phyloP scores from a whole-genome alignment of 257 asterid genomes.

The Oldenlandia corymbosa region DNA sequence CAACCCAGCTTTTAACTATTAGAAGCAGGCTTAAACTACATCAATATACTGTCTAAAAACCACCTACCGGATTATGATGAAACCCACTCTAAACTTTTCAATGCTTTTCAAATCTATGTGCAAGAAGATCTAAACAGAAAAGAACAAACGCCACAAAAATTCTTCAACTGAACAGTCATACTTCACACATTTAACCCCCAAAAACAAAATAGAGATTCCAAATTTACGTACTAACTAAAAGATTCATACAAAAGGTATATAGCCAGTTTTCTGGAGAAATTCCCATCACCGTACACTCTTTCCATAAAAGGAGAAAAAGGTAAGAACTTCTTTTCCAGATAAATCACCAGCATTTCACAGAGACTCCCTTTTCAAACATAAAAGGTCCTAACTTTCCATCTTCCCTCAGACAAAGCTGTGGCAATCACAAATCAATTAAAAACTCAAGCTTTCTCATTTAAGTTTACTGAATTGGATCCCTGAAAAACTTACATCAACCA shows the following conservation, averaged over 20 bases:
- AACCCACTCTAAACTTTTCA: not conserved
- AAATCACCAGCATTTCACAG: constrained; percentile 2
- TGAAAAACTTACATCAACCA: constrained; percentile 38
- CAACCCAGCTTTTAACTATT: not conserved
- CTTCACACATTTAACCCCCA: not conserved
- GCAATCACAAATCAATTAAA: not conserved
- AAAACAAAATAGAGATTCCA: not conserved
- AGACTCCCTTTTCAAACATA: not conserved
- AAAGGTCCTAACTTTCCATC: not conserved
- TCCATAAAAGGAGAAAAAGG: not conserved
- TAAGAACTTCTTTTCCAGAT: not conserved
- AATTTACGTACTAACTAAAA: not conserved
- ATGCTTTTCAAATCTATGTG: not conserved
- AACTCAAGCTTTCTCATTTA: not conserved
- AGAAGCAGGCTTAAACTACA: not conserved
- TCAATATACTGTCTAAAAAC: not conserved
- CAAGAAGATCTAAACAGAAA: not conserved
- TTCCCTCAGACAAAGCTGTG: not conserved
- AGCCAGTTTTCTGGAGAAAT: not conserved
- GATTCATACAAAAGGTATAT: not conserved
- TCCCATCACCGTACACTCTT: not conserved
- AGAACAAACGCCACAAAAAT: not conserved
- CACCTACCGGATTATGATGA: not conserved
- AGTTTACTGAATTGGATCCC: not conserved
- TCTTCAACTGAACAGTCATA: not conserved